phyloP scores from a whole-genome alignment of 495 filamentous ascomycete genomes.

The Aspergillus sclerotiicarbonarius region DNA sequence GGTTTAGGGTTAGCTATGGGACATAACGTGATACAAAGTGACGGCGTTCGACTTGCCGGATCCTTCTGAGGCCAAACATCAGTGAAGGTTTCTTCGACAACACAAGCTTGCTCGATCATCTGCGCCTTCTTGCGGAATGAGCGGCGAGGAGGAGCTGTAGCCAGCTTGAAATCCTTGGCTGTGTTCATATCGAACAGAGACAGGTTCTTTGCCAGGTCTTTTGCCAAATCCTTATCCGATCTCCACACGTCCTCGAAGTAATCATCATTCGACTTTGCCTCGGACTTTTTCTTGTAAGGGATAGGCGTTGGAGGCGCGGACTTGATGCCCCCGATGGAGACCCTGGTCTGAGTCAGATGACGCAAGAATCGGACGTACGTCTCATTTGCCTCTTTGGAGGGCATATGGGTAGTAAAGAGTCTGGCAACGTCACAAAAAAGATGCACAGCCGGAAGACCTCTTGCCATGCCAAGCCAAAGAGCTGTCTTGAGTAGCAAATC shows the following conservation, averaged over 20 bases:
- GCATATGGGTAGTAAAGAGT: constrained; percentile 16
- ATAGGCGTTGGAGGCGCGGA: constrained; percentile 5
- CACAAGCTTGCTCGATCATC: constrained; percentile 3
- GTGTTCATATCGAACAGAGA: constrained; percentile 10
- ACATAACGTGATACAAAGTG: neutral
- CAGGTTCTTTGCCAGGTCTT: constrained; percentile 8
- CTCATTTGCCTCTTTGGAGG: neutral
- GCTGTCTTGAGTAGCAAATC: constrained; percentile 23
- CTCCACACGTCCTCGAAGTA: constrained; percentile 23
- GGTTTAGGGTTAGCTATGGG: neutral
- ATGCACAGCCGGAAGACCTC: constrained; percentile 28
- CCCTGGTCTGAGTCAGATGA: constrained; percentile 18
- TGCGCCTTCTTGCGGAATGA: constrained; percentile 6
- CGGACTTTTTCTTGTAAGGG: constrained; percentile 5
- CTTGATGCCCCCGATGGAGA: constrained; percentile 9
- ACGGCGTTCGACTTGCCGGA: neutral
- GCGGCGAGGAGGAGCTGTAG: constrained; percentile 6
- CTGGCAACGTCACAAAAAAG: constrained; percentile 27
- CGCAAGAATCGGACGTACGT: constrained; percentile 15
- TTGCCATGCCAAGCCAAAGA: constrained; percentile 26
- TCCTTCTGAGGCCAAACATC: neutral
- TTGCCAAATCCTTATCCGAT: constrained; percentile 11
- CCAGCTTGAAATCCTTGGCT: constrained; percentile 1
- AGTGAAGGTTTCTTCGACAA: neutral
- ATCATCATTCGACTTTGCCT: constrained; percentile 12